Base-by-base conservation (phyloP, 495 filamentous ascomycete species). In the Collariella sp. region DNA sequence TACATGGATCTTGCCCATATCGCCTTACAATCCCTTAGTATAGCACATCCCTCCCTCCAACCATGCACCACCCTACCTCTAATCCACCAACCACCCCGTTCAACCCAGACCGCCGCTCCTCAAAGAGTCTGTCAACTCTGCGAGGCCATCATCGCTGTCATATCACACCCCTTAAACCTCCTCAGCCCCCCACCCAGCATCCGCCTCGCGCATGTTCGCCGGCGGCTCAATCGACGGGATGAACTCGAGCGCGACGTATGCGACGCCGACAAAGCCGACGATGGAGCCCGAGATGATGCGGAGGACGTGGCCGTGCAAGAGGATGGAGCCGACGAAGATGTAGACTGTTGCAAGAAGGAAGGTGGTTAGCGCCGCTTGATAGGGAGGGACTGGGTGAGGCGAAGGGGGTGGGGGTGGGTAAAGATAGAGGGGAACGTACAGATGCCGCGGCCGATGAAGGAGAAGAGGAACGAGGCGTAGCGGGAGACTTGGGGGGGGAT, bases 381-480 rank as follows among this genome's bases (percentile, higher is more conserved):
- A n/a, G n/a, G n/a, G n/a, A n/a, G n/a, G n/a, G n/a, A 22, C 10
- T 3, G 34, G 24, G 23, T 33, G 52, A 64, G 1, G 52, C 35
- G 54, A 40, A 15, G 16, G 22, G 7, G 29, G 6, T 57, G 38
- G 11, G 35, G 3, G 29, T n/a, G n/a, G n/a, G n/a, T n/a, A n/a
- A n/a, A 3, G 29, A 47, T 11, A 11, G 22, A 13, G n/a, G 52
- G 24, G 31, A 47, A 34, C 89, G 72, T 81, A 96, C 90, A 97
- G 68, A 89, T 74, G 68, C 93, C 93, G 62, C 93, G 90, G 49
- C 93, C 93, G 60, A 97, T 67, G 80, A 99, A 97, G 42, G 85
- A 90, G 79, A 96, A 97, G 65, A 97, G 83, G 82, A 99, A 99
- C 22, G 86, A 90, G 16, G 91, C 93, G 78, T 97, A 96, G 67